Conservation (phyloP, 495 filamentous ascomycete genomes). For the Pyrenula massariospora region DNA sequence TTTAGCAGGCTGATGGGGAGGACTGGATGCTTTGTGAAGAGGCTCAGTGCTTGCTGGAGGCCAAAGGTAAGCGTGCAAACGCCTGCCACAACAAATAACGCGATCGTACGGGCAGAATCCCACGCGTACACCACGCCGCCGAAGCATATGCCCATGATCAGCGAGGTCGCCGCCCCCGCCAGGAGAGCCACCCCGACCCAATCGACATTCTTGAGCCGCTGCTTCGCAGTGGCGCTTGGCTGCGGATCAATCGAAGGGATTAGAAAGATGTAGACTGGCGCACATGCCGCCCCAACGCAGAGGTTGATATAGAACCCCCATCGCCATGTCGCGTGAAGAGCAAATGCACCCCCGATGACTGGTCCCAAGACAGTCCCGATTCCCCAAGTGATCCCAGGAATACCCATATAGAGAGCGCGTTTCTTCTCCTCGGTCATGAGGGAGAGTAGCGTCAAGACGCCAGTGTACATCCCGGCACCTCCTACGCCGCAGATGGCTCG, state of each 20-base stretch:
- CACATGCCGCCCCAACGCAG: constrained; percentile 30
- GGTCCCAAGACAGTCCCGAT: constrained; percentile 32
- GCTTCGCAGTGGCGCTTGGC: constrained; percentile 18
- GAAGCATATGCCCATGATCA: constrained; percentile 20
- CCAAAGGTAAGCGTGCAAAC: constrained; percentile 12
- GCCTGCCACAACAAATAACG: constrained; percentile 10
- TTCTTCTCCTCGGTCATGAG: constrained; percentile 29
- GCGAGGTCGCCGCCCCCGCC: constrained; percentile 10
- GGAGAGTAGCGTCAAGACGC: constrained; percentile 30
- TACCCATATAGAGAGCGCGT: constrained; percentile 33
- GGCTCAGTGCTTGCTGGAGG: constrained; percentile 33
- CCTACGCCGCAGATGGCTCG: constrained; percentile 23
- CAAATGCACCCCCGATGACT: constrained; percentile 27
- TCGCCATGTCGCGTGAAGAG: constrained; percentile 25
- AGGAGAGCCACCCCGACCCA: constrained; percentile 15
- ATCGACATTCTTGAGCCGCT: constrained; percentile 26
- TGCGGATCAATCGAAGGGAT: constrained; percentile 34
- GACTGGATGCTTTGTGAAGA: constrained; percentile 45
- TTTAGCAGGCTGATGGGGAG: too few species aligned
- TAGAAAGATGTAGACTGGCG: constrained; percentile 43
- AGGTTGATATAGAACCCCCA: constrained; percentile 43
- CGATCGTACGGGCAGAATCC: constrained; percentile 13
- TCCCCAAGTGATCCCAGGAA: constrained; percentile 29
- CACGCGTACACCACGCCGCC: constrained; percentile 20
- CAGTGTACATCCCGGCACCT: constrained; percentile 41